Evolutionary conservation across 1,284 basidiomycete genomes (phyloP), one percentile per base, ranked within the genome.

Genomic region (Cryptococcus hybrid): DNA sequence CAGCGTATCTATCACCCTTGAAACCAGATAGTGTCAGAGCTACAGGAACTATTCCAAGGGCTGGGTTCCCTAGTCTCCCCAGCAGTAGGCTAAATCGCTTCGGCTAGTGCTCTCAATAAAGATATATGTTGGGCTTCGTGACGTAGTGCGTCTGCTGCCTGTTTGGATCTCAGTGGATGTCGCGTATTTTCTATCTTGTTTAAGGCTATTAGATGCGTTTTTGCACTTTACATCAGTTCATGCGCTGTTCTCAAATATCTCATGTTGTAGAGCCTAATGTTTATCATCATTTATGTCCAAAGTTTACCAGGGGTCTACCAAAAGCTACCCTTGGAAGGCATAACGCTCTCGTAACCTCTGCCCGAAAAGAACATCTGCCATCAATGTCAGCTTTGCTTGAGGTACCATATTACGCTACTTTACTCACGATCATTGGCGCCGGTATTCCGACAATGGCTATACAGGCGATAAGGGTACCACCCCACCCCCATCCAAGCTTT

Each of bases 401-500:
- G 18, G 18, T 18, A 18, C 18, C 18, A 18, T 18, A 18, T 18
- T 18, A 18, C 18, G 18, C 18, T 18, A 18, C 18, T 18, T 18
- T 18, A 69, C 71, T 65, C 56, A 71, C 73, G 30, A 77, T 59
- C 11, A 76, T 34, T 1, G 80, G 80, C 0, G 75, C 76, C 0
- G 80, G 80, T 7, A 81, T 54, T 0, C 75, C 81, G 2, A 76
- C 36, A 9, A 78, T 34, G 0, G 74, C 74, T 0, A 81, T 59
- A 7, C 65, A 63, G 0, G 79, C 80, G 2, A 82, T 61, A 3
- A 81, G 46, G 0, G 76, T 78, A 0, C 67, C 70, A 2, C 79
- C 79, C 71, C 74, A 78, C 1, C 79, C 80, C 70, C 79, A 82
- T 2, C 77, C 79, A 5, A 81, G 64, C n/a, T 58, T 67, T n/a